A percentile compares a stretch with the other conserved stretches of the same genome.
Conservation (phyloP, 805 yeast species). For the Nadsonia fulvescens region DNA sequence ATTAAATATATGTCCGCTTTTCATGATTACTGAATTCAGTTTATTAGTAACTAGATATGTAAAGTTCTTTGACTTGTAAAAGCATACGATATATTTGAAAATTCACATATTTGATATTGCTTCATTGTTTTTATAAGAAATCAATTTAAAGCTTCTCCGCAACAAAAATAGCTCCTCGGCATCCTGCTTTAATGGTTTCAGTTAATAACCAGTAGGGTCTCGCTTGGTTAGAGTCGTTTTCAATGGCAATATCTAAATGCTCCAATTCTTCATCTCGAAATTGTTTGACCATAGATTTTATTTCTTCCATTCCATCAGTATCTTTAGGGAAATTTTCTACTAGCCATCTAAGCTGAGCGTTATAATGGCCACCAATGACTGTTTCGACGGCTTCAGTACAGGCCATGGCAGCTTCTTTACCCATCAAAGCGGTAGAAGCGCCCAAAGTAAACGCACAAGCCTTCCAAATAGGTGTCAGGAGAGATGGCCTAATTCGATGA, state of each 20-base stretch:
- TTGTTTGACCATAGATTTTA: constrained; percentile 41
- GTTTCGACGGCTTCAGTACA: constrained; percentile 98
- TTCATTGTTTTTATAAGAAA: too few relatives aligned
- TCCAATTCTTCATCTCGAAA: constrained; percentile 92
- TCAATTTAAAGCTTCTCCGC: constrained; percentile 56
- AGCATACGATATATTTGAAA: too few relatives aligned
- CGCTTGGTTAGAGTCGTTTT: constrained; percentile 82
- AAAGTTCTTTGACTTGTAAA: too few relatives aligned
- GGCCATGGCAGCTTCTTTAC: constrained; percentile 98
- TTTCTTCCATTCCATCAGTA: constrained; percentile 32
- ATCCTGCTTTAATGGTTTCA: constrained; percentile 67
- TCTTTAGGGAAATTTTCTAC: constrained; percentile 41
- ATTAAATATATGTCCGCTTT: too few relatives aligned
- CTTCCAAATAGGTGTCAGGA: constrained; percentile 87
- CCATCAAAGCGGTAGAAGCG: constrained; percentile 62
- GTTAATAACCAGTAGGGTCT: constrained; percentile 81
- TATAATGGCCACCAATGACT: constrained; percentile 91
- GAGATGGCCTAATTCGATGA: constrained; percentile 76
- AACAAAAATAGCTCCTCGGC: constrained; percentile 76
- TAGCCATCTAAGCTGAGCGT: constrained; percentile 67
- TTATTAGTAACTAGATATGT: too few relatives aligned
- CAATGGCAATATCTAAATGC: constrained; percentile 85
- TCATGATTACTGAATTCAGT: too few relatives aligned
- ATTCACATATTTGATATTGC: too few relatives aligned
- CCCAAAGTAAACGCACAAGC: constrained; percentile 80